Base-by-base conservation (phyloP, 306 rosid species). In the Vigna reflexopilosa region DNA sequence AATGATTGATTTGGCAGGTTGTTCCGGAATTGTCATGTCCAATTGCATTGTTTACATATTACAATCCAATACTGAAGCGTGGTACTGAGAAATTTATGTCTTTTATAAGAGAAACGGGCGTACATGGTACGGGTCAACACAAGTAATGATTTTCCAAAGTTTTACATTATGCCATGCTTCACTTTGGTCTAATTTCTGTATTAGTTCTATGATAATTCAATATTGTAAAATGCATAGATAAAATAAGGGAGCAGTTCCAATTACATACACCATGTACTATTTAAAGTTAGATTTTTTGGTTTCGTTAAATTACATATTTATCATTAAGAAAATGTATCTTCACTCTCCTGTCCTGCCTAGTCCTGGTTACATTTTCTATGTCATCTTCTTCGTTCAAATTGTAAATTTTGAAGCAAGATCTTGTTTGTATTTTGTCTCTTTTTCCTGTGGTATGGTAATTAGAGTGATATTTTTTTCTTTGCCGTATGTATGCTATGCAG, bases 11-110 rank as follows among this genome's bases (percentile, higher is more conserved):
- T 84, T 79, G 44, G 58, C 85, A 92, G 98, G 98, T 95, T 77
- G 79, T 88, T 85, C 98, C 98, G 1, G 88, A 91, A 34, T 62
- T 95, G 72, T 89, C 98, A 66, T 89, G 91, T 81, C 98, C 98
- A 28, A 72, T 95, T 82, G 93, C 98, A 42, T 72, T 95, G 66
- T 95, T 95, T 78, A 2, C 98, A 11, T 95, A 95, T 76, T 95
- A 95, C 86, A 92, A 95, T 85, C 97, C 97, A 4, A 92, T 94
- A 84, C 88, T 94, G 80, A 94, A 86, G 91, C 96, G 95, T 48
- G 98, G 98, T 44, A 81, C 89, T 45, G 87, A 34, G 20, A 86
- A 75, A 51, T 95, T 95, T 81, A 92, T 95, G 98, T 73, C 93
- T 70, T 86, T 72, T 17, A 38, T 95, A 38, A 89, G 70, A 83